Evolutionary conservation across 345 rosid genomes (phyloP).

Genomic region (Cardamine resedifolia): DNA sequence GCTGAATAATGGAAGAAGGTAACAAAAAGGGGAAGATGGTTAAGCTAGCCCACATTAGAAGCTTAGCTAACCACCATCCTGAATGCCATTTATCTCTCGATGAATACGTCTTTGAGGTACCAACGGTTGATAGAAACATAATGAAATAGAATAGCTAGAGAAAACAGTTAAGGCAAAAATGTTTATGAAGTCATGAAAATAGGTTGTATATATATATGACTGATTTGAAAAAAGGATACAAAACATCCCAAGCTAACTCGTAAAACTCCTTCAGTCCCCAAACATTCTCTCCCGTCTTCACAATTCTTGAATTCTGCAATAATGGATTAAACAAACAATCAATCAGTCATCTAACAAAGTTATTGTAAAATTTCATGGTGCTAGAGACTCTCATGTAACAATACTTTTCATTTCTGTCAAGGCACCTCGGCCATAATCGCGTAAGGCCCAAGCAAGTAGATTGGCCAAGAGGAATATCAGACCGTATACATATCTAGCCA

Average conservation of each 20-base stretch:
- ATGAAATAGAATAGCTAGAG: slow-evolving; percentile 59
- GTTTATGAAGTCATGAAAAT: background rate
- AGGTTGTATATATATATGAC: background rate
- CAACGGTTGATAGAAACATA: slow-evolving; percentile 72
- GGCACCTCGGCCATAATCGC: slow-evolving; percentile 75
- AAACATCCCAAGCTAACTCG: slow-evolving; percentile 96
- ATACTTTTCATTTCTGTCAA: slow-evolving; percentile 71
- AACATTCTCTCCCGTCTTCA: slow-evolving; percentile 63
- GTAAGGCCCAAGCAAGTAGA: slow-evolving; percentile 78
- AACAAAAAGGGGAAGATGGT: slow-evolving; percentile 61
- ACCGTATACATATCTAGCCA: slow-evolving; percentile 86
- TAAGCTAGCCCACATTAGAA: slow-evolving; percentile 54
- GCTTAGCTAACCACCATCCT: slow-evolving; percentile 85
- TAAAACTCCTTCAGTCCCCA: slow-evolving; percentile 87
- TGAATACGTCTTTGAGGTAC: slow-evolving; percentile 56
- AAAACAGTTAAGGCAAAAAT: slow-evolving; percentile 34
- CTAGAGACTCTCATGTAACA: background rate
- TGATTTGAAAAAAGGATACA: slow-evolving; percentile 62
- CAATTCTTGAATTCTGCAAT: slow-evolving; percentile 69
- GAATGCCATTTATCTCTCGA: slow-evolving; percentile 85
- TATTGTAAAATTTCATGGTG: background rate
- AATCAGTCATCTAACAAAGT: background rate
- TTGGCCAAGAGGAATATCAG: slow-evolving; percentile 73
- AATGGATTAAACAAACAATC: slow-evolving; percentile 29
- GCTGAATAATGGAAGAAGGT: slow-evolving; percentile 61